phyloP scores from a whole-genome alignment of 2,329 filamentous ascomycete genomes.

The Fusarium nodosum region DNA sequence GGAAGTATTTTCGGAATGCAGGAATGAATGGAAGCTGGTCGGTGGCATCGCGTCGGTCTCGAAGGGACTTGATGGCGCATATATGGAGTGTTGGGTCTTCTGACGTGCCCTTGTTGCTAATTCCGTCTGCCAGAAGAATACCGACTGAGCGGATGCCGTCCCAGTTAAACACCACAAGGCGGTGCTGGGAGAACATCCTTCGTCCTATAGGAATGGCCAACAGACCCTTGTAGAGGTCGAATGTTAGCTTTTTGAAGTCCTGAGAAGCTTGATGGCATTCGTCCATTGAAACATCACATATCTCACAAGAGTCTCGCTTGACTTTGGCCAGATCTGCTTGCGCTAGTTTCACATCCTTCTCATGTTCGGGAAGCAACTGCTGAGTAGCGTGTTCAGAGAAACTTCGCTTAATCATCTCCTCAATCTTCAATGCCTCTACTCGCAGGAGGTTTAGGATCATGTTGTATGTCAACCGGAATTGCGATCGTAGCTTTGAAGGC shows the following conservation, averaged over 20 bases:
- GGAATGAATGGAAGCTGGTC: conserved; percentile 89
- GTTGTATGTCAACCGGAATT: conserved; percentile 98
- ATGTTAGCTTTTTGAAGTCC: conserved; percentile 82
- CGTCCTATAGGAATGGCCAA: conserved; percentile 85
- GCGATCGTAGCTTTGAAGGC: conserved; percentile 93
- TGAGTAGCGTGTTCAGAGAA: conserved; percentile 99
- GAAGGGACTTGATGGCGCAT: conserved; percentile 78
- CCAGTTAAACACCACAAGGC: conserved; percentile 86
- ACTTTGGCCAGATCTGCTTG: conserved; percentile 93
- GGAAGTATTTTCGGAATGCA: conserved; percentile 75
- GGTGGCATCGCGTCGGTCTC: conserved; percentile 79
- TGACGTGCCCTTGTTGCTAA: conserved; percentile 69
- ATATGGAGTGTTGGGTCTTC: conserved; percentile 79
- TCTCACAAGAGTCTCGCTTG: conserved; percentile 84
- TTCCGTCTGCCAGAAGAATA: conserved; percentile 82
- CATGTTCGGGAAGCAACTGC: conserved; percentile 91
- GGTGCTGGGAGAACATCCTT: conserved; percentile 80
- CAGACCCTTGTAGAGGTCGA: conserved; percentile 82
- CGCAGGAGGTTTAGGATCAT: conserved; percentile 98
- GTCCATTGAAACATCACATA: conserved; percentile 85
- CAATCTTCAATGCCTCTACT: conserved; percentile 96
- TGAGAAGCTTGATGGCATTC: conserved; percentile 85
- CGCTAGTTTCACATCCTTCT: conserved; percentile 92
- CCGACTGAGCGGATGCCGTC: conserved; percentile 87
- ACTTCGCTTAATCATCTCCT: conserved; percentile 99